Conservation (phyloP, 208 protist genomes). For the Crithidia fasciculata region DNA sequence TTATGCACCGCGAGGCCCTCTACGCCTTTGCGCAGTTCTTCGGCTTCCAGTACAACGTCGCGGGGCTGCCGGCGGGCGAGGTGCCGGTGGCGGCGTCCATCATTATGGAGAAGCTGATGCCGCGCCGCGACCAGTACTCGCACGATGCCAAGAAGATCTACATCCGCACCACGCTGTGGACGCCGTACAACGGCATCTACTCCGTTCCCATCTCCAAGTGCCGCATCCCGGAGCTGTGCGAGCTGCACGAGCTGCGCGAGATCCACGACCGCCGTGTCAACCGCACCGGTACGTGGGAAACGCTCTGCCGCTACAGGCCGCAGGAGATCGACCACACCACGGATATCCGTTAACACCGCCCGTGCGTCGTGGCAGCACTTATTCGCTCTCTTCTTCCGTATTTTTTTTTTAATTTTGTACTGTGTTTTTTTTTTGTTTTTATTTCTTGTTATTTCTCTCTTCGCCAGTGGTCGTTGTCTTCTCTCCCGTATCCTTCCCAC, state of each 20-base stretch:
- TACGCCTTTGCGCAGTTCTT: conserved; percentile 88
- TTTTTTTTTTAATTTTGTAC: neutral
- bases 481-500: no score
- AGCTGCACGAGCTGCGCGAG: conserved; percentile 58
- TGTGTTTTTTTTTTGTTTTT: neutral
- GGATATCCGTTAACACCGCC: conserved; percentile 63
- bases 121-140: conserved; percentile 34
- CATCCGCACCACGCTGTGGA: conserved; percentile 67
- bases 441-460: no score
- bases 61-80: conserved; percentile 68
- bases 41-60: conserved; percentile 70
- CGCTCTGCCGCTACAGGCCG: conserved; percentile 71
- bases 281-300: conserved; percentile 77
- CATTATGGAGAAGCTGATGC: conserved; percentile 80
- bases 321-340: conserved; percentile 81
- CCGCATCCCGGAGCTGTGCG: conserved; percentile 75
- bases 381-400: neutral
- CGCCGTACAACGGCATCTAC: conserved; percentile 67
- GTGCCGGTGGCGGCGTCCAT: conserved; percentile 73
- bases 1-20: conserved; percentile 86
- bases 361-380: conserved; percentile 4
- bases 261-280: conserved; percentile 64
- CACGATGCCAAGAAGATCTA: conserved; percentile 54
- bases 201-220: conserved; percentile 60
- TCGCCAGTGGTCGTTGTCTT: no score